Conservation (phyloP, 2,329 filamentous ascomycete genomes). For the Pestalotiopsis sp. region DNA sequence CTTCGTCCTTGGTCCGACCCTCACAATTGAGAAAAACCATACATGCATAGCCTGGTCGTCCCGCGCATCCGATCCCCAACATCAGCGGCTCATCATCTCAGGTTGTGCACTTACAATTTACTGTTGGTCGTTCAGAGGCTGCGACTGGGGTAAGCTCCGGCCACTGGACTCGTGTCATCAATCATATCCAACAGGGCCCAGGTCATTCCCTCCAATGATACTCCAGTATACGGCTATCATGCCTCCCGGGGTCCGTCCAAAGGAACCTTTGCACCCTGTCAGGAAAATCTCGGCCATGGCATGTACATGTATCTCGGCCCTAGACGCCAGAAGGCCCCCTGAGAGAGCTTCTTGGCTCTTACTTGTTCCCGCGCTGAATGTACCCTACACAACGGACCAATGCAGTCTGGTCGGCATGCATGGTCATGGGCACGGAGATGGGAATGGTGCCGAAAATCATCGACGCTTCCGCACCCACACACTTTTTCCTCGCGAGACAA, state of each 20-base stretch:
- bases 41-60: background rate
- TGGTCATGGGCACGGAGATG: background rate
- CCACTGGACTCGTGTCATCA: background rate
- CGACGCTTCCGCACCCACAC: background rate
- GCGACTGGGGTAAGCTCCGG: background rate
- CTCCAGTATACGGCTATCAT: background rate
- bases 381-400: background rate
- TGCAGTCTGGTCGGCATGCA: slow-evolving; percentile 1
- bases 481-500: background rate
- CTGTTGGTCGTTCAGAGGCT: background rate
- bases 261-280: background rate
- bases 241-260: background rate
- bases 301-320: background rate
- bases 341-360: background rate
- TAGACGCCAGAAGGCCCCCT: background rate
- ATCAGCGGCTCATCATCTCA: background rate
- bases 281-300: background rate
- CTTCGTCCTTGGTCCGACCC: background rate
- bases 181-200: background rate
- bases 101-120: background rate
- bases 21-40: background rate
- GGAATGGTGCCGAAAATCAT: background rate
- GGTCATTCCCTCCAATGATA: background rate
- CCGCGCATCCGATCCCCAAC: background rate
- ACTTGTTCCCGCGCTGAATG: background rate